Evolutionary conservation across 2,329 filamentous ascomycete genomes (phyloP), one percentile per base, ranked within the genome.

Genomic region (Boeremia exigua): DNA sequence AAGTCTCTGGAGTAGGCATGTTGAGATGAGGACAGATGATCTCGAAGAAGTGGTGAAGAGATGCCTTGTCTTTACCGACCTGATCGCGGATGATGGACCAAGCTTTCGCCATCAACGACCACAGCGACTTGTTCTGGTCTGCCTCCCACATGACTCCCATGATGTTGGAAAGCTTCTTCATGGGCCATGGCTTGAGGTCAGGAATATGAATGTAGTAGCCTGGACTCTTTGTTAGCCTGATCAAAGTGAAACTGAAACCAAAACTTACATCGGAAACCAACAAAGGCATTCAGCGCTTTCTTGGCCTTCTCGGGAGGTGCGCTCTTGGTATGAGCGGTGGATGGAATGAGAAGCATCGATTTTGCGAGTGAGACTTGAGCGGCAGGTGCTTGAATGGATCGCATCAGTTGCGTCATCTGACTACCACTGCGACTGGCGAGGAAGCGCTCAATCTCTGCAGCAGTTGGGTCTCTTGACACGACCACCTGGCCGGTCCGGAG

Each of bases 31-130:
- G 77, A 54, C 78, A 79, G 42, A 76, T 77, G 55, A 81, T 60
- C 14, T 61, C 58, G 40, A 85, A 74, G 69, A 83, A 85, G 9
- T 74, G 67, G 43, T 80, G 75, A 33, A 85, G 73, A 39, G 79
- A 74, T 23, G 81, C 77, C 29, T 78, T 73, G 19, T 74, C 69
- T 59, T 80, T 79, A 63, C 81, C 80, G 48, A 80, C 67, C 39
- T 79, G 73, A 62, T 84, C 82, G 43, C 82, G 79, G 43, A 84
- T 75, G 56, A 79, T 77, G 29, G 82, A 85, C 75, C 83, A 86
- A 15, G 82, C 80, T 65, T 83, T 83, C 43, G 82, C 80, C 54
- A 85, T 69, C 56, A 85, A 72, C 43, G 76, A 76, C 82, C 82
- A 85, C 61, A 82, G 79, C 56, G 77, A 75, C 62, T 82, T 78